Base-by-base conservation (phyloP, 176 grass and related monocot genomes). In the Eleusine indica region DNA sequence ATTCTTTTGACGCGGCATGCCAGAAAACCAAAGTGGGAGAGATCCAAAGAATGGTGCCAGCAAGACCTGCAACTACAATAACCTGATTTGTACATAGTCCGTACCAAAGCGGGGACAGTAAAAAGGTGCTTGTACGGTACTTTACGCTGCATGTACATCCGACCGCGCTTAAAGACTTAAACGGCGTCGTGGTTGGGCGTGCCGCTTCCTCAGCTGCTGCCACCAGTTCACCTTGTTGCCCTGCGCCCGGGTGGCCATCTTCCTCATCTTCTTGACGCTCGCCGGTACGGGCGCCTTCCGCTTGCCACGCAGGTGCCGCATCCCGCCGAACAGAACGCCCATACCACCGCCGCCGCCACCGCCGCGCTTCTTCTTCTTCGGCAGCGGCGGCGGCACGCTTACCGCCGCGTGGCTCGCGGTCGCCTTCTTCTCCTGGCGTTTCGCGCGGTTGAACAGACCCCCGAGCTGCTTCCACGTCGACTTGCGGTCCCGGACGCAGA, bases 151-250 rank as follows among this genome's bases (percentile, higher is more conserved):
- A 4, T 6, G 25, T 56, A 67, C 19, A 28, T 70, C 80, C 18
- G 48, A 54, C 71, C 37, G 25, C 29, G 4, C 12, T 52, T 17
- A 52, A 14, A 14, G 14, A 3, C 74, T 30, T 39, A 86, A 74
- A 74, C 74, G 90, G 19, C 38, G 80, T 37, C 64, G 86, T 64
- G 77, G 44, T 29, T 41, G 9, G 16, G 32, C n/a, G 10, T 37
- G 77, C 12, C 75, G 63, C 73, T 4, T 54, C 62, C 35, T 73
- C 39, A 94, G 76, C 35, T 28, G 83, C 52, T 91, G 86, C 88
- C 86, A 93, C 90, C 90, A 97, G 18, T 83, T 61, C 66, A 87
- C n/a, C 70, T 92, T 92, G 28, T 88, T 92, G 7, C 56, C 84
- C 46, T 52, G 83, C 39, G 16, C 28, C 58, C 81, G 32, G 65